Conservation (phyloP, 768 basidiomycete genomes). For the Austroboletus festivus region DNA sequence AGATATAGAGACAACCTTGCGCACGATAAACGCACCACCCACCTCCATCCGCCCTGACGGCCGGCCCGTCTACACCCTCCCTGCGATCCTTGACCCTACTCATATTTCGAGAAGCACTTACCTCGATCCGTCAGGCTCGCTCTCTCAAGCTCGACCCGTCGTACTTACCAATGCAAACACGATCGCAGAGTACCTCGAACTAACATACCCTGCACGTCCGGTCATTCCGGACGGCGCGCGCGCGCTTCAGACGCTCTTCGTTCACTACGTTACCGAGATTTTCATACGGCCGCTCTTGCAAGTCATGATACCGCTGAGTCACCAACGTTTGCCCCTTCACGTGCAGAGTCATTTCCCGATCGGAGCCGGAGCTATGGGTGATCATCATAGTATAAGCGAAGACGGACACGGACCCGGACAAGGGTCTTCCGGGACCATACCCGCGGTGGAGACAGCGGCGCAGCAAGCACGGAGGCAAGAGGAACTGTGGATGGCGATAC, state of each 20-base stretch:
- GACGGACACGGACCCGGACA: background rate
- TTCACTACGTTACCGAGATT: slow-evolving; percentile 64
- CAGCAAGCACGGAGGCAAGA: slow-evolving; percentile 45
- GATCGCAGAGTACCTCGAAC: slow-evolving; percentile 74
- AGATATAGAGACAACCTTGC: slow-evolving; percentile 61
- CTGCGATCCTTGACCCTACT: slow-evolving; percentile 61
- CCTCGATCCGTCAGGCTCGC: slow-evolving; percentile 5
- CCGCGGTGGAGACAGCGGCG: background rate
- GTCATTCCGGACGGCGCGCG: slow-evolving; percentile 69
- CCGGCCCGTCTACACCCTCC: slow-evolving; percentile 62
- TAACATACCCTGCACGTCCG: slow-evolving; percentile 63
- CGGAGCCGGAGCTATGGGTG: slow-evolving; percentile 1
- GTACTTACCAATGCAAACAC: slow-evolving; percentile 56
- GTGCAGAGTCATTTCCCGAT: slow-evolving; percentile 48
- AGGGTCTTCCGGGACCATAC: background rate
- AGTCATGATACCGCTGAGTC: slow-evolving; percentile 67
- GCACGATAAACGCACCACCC: slow-evolving; percentile 57
- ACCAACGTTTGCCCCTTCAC: slow-evolving; percentile 55
- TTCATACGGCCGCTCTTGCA: slow-evolving; percentile 64
- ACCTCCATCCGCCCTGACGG: slow-evolving; percentile 53
- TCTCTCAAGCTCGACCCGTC: slow-evolving; percentile 42
- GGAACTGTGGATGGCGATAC: slow-evolving; percentile 60
- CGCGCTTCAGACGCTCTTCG: slow-evolving; percentile 66
- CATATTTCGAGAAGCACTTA: slow-evolving; percentile 1
- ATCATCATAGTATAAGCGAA: background rate